Percentiles rank a stretch among this genome's conserved stretches.
Evolutionary conservation across 331 rosid species (phyloP).

Genomic region (Spiraea crenata): DNA sequence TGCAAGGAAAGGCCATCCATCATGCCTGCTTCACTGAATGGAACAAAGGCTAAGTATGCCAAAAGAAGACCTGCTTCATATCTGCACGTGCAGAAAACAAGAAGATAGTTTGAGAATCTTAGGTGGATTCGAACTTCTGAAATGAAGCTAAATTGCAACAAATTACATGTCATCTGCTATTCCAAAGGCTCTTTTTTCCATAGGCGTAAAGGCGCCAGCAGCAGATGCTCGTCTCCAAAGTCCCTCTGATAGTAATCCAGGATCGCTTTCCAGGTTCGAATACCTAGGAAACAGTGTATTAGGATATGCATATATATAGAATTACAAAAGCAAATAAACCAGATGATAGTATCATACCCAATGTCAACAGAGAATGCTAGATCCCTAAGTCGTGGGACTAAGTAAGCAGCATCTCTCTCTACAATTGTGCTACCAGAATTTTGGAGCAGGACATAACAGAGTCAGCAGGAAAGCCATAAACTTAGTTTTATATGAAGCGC

Average conservation of each 20-base stretch:
- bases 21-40: slow-evolving; percentile 83
- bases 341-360: slow-evolving; percentile 44
- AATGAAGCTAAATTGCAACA: slow-evolving; percentile 24
- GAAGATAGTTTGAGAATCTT: slow-evolving; percentile 11
- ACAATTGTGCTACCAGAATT: slow-evolving; percentile 60
- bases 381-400: slow-evolving; percentile 86
- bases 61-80: slow-evolving; percentile 92
- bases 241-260: slow-evolving; percentile 64
- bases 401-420: slow-evolving; percentile 71
- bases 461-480: neutral
- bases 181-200: slow-evolving; percentile 91
- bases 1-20: slow-evolving; percentile 90
- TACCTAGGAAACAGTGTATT: slow-evolving; percentile 45
- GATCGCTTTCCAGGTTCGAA: slow-evolving; percentile 51
- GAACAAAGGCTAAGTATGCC: slow-evolving; percentile 86
- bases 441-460: slow-evolving; percentile 14
- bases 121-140: slow-evolving; percentile 27
- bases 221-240: slow-evolving; percentile 84
- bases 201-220: slow-evolving; percentile 69
- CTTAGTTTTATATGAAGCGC: neutral
- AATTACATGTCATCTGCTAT: slow-evolving; percentile 92
- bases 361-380: slow-evolving; percentile 87
- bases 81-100: slow-evolving; percentile 44
- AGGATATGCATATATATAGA: slow-evolving; percentile 3
- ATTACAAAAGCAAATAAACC: neutral